Conservation (phyloP, 768 basidiomycete species). For the Flagelloscypha sp. region DNA sequence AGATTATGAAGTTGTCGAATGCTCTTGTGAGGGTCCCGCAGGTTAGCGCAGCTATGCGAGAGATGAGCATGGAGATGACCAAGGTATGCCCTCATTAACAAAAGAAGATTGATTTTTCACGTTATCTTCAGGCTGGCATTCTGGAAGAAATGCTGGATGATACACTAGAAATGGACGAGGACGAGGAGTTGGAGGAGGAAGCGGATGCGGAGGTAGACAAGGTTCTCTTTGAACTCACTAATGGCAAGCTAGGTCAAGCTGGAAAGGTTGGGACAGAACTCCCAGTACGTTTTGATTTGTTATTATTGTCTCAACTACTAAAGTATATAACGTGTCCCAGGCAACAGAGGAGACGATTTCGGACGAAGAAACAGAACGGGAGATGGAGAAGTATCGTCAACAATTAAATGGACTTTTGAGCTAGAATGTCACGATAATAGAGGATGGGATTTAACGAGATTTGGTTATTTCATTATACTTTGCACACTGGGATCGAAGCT, state of each 20-base stretch:
- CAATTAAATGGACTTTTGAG: conserved; percentile 85
- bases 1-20: conserved; percentile 99
- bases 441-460: conserved; percentile 1
- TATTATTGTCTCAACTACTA: conserved; percentile 6
- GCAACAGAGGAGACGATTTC: conserved; percentile 45
- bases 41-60: conserved; percentile 85
- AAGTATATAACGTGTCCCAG: conserved; percentile 24
- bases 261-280: conserved; percentile 63
- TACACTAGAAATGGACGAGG: conserved; percentile 83
- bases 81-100: conserved; percentile 47
- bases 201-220: conserved; percentile 97
- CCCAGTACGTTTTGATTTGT: conserved; percentile 49
- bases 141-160: conserved; percentile 98
- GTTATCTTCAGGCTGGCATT: conserved; percentile 69
- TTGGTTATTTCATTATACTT: conserved; percentile 4
- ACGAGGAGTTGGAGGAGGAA: conserved; percentile 92
- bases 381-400: conserved; percentile 85
- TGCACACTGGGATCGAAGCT: too few species aligned
- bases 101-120: conserved; percentile 1
- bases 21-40: conserved; percentile 86
- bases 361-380: conserved; percentile 77
- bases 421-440: conserved; percentile 21
- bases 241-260: conserved; percentile 89
- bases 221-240: conserved; percentile 88
- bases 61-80: conserved; percentile 99